Evolutionary conservation across 179 eudicot species (phyloP).

Genomic region (Gypsophila paniculata): DNA sequence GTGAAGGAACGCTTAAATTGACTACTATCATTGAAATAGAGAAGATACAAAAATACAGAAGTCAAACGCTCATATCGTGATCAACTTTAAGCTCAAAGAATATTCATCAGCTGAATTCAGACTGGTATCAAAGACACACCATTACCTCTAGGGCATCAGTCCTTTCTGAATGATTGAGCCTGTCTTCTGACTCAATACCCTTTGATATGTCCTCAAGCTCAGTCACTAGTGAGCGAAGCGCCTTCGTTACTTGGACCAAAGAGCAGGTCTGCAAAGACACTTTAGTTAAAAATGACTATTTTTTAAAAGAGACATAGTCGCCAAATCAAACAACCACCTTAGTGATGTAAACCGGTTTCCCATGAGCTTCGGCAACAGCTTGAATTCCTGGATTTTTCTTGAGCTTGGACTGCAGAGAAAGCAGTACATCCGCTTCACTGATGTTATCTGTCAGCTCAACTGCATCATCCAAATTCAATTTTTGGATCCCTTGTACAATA

Average conservation of each 20-base stretch:
- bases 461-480: slow-evolving; percentile 51
- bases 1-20: neutral
- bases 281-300: neutral
- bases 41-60: neutral
- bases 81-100: neutral
- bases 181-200: slow-evolving; percentile 43
- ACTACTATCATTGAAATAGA: neutral
- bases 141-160: slow-evolving; percentile 88
- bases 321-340: slow-evolving; percentile 43
- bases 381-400: slow-evolving; percentile 78
- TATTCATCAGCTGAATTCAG: neutral
- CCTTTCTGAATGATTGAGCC: slow-evolving; percentile 52
- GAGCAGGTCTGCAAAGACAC: slow-evolving; percentile 65
- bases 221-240: slow-evolving; percentile 51
- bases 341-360: slow-evolving; percentile 66
- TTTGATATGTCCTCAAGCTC: slow-evolving; percentile 57
- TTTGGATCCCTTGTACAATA: slow-evolving; percentile 69
- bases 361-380: slow-evolving; percentile 75
- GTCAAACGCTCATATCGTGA: neutral
- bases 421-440: slow-evolving; percentile 80
- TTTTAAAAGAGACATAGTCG: slow-evolving; percentile 2
- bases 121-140: neutral
- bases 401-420: slow-evolving; percentile 80
- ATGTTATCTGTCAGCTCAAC: slow-evolving; percentile 77
- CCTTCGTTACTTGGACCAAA: slow-evolving; percentile 60